phyloP scores from a whole-genome alignment of 352 stramenopile species.

The Pythium myriotylum region DNA sequence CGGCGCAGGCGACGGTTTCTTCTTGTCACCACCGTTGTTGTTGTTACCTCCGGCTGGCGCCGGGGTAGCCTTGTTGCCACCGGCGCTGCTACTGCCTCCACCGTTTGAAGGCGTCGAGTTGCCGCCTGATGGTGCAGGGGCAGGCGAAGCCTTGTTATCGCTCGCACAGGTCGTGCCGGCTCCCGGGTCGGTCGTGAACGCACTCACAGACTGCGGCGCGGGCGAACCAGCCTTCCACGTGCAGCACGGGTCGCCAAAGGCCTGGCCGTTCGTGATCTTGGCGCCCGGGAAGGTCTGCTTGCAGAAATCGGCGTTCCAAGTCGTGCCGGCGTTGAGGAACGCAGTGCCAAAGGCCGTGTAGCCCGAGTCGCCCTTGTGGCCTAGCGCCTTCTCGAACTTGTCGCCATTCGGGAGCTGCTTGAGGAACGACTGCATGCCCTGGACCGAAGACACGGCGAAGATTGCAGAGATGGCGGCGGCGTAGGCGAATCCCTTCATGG shows the following conservation, averaged over 20 bases:
- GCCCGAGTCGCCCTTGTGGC: no score
- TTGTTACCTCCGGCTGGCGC: not conserved
- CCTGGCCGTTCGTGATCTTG: constrained; percentile 52
- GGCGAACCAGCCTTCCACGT: constrained; percentile 32
- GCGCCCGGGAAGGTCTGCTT: constrained; percentile 39
- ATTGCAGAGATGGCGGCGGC: constrained; percentile 45
- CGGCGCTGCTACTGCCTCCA: not conserved
- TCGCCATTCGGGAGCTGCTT: no score
- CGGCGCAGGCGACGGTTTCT: no score
- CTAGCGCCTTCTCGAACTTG: no score
- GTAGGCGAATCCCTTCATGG: constrained; percentile 23
- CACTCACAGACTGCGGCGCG: constrained; percentile 13
- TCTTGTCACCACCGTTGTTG: constrained; percentile 2
- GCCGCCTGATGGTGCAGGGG: constrained; percentile 1
- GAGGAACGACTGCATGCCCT: constrained; percentile 39
- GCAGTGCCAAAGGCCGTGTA: no score
- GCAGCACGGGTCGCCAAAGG: constrained; percentile 59
- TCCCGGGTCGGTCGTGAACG: constrained; percentile 21
- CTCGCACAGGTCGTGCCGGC: constrained; percentile 12
- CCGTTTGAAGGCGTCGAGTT: constrained; percentile 1
- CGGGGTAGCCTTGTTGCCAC: not conserved
- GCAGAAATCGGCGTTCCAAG: constrained; percentile 36
- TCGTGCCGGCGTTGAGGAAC: constrained; percentile 35
- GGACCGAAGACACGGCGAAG: constrained; percentile 77
- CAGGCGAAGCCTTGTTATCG: no score